These are phyloP conservation scores for Fusarium agapanthi DNA, from an alignment of 2,329 filamentous ascomycete genomes.

Conservation along the genomic window DNA sequence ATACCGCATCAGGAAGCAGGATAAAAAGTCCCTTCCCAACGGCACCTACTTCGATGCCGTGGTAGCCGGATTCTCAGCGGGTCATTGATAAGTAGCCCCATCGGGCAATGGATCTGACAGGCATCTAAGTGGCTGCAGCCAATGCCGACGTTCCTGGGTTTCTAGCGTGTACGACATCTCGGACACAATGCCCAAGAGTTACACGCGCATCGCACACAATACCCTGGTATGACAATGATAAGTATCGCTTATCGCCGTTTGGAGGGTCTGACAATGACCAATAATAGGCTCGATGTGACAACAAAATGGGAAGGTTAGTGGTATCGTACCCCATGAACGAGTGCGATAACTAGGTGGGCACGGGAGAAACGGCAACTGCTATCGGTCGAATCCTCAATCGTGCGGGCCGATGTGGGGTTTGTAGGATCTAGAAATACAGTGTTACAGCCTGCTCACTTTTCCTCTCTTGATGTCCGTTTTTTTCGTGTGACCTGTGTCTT, in stretches of 20 bases:
- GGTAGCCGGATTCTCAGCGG: slow-evolving; percentile 13
- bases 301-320: not conserved
- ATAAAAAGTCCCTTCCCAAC: slow-evolving; percentile 5
- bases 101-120: not conserved
- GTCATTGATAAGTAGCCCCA: not conserved
- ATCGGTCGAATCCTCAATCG: not conserved
- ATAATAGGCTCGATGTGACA: not conserved
- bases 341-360: not conserved
- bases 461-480: not conserved
- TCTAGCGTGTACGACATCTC: not conserved
- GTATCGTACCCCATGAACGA: not conserved
- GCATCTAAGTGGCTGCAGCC: not conserved
- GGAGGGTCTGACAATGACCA: not conserved
- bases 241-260: not conserved
- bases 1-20: not conserved
- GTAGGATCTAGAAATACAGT: not conserved
- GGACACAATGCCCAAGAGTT: not conserved
- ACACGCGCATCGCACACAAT: not conserved
- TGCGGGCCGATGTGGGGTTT: not conserved
- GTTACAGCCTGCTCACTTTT: not conserved
- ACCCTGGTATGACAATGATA: not conserved
- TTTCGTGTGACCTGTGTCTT: not conserved
- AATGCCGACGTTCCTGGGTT: not conserved
- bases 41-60: slow-evolving; percentile 13
- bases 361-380: slow-evolving; percentile 9